phyloP scores from a whole-genome alignment of 2,329 filamentous ascomycete species.

The Colletotrichum sp. region DNA sequence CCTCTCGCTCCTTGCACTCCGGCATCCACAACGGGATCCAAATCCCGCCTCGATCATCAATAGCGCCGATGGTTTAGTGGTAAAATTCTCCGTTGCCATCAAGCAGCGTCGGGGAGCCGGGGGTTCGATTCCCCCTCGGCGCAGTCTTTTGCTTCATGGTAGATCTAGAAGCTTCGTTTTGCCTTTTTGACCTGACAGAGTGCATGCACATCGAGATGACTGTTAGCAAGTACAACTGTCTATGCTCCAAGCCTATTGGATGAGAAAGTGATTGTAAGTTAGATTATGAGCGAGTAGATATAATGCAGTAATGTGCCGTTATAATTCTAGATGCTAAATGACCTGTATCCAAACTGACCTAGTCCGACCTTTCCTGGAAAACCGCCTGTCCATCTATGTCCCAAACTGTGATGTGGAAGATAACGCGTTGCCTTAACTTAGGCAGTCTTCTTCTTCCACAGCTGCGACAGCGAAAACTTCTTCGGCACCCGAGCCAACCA shows the following conservation, averaged over 20 bases:
- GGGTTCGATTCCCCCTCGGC: background rate
- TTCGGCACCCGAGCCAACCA: slow-evolving; percentile 43
- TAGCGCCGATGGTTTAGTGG: background rate
- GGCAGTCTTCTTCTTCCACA: background rate
- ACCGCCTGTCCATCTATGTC: background rate
- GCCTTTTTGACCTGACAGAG: background rate
- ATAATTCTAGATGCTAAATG: background rate
- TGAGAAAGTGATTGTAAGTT: accelerated
- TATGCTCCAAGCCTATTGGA: accelerated
- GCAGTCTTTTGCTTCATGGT: background rate
- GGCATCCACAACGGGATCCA: background rate
- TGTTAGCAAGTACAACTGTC: background rate
- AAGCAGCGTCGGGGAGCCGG: background rate
- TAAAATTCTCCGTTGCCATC: background rate
- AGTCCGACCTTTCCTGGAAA: background rate
- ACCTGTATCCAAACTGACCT: background rate
- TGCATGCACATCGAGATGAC: background rate
- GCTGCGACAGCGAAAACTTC: background rate
- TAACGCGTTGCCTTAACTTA: accelerated
- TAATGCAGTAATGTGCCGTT: accelerated
- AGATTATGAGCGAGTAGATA: accelerated
- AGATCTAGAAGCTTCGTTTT: background rate
- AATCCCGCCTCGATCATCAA: accelerated
- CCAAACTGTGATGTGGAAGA: accelerated
- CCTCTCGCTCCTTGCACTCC: accelerated